Evolutionary conservation across 257 asterid species (phyloP).

Genomic region (Mentha longifolia): DNA sequence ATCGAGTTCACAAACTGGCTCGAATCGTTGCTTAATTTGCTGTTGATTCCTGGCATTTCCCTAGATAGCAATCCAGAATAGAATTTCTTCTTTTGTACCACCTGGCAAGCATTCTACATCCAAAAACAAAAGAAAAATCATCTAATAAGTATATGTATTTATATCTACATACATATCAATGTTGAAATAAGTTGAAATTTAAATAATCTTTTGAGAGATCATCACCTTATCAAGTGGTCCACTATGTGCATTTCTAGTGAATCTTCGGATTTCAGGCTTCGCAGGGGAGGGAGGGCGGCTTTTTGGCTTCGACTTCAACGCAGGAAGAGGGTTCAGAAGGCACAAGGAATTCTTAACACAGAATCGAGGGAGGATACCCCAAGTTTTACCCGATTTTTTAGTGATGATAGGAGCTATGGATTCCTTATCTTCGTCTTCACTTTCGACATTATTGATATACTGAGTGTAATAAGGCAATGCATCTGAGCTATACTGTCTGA

Average conservation of each 20-base stretch:
- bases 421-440: slow-evolving; percentile 56
- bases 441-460: slow-evolving; percentile 51
- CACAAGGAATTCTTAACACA: slow-evolving; percentile 78
- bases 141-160: neutral
- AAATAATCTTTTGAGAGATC: slow-evolving; percentile 6
- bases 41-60: slow-evolving; percentile 50
- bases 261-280: slow-evolving; percentile 48
- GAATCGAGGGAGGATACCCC: slow-evolving; percentile 82
- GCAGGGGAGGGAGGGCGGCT: slow-evolving; percentile 57
- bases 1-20: slow-evolving; percentile 40
- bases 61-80: slow-evolving; percentile 78
- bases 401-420: slow-evolving; percentile 35
- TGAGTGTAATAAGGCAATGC: slow-evolving; percentile 41
- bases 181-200: neutral
- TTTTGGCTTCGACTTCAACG: slow-evolving; percentile 58
- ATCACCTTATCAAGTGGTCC: slow-evolving; percentile 91
- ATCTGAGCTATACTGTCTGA: slow-evolving; percentile 44
- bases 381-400: slow-evolving; percentile 64
- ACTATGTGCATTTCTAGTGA: slow-evolving; percentile 77
- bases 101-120: slow-evolving; percentile 60
- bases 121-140: neutral
- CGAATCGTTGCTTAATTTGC: slow-evolving; percentile 42
- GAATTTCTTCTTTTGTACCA: slow-evolving; percentile 59
- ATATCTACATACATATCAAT: neutral
- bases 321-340: slow-evolving; percentile 74